Evolutionary conservation across 169 alveolate species (phyloP), one percentile per base, ranked within the genome.

Genomic region (Plasmodium berghei): DNA sequence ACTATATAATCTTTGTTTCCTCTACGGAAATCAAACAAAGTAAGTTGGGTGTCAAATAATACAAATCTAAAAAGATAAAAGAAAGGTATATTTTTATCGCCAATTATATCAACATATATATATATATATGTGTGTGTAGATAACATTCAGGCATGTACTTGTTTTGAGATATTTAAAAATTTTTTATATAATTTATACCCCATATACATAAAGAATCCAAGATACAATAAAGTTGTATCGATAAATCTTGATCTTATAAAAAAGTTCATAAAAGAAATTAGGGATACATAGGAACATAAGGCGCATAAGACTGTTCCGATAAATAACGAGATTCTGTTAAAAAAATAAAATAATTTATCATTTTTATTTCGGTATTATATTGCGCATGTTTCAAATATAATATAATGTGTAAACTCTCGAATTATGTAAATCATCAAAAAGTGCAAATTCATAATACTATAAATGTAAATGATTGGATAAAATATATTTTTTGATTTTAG

Each of bases 121-220:
- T 58, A 58, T 58, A 18, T 58, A 58, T 58, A 12, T 9, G 22
- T 12, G 28, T 58, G 22, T 9, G 9, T 58, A 16, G n/a, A n/a
- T 58, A 58, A 18, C 1, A n/a, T 16, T n/a, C 59, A 52, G 5
- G 9, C 9, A 52, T 3, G 59, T 58, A 59, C 58, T n/a, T 16
- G 26, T 1, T n/a, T 40, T 26, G n/a, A 24, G n/a, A 14, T 18
- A 14, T 5, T 40, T 45, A 45, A 16, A 16, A 28, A 26, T 49
- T 5, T 22, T 20, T 10, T 61, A 20, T 20, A 46, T 14, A 42
- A 56, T 28, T 73, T 14, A 42, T 80, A 80, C 90, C 90, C 90
- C 90, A 80, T 80, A 61, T 80, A 80, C 90, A 80, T 80, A 80
- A 80, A 80, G 18, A 80, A 80, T 80, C 90, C 90, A 54, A 69